Base-by-base conservation (phyloP, 768 basidiomycete genomes). In the Tremella fuciformis region DNA sequence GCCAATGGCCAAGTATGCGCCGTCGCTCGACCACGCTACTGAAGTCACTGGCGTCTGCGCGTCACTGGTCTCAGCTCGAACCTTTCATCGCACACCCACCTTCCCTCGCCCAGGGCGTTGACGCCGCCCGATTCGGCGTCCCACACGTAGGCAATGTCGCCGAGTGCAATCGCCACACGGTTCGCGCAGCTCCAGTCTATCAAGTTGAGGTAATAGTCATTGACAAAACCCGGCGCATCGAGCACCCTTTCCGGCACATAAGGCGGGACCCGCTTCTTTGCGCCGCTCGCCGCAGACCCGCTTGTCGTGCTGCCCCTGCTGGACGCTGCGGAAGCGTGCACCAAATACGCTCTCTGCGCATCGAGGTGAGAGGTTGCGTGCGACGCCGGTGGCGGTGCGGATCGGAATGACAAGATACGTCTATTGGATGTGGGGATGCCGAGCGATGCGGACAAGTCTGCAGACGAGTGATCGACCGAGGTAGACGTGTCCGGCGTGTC, bases 151-250 rank as follows among this genome's bases (percentile, higher is more conserved):
- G 88, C 91, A 49, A 83, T 82, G 42, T 88, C 85, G 46, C 86
- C 88, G 11, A 99, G 83, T 0, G 88, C 94, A 55, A 99, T 93
- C 1, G 88, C 92, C 11, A 99, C 85, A 24, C 86, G 79, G 76
- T 98, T 97, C 64, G 84, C 83, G 41, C 82, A 83, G 37, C 88
- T 88, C 96, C 96, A 99, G 16, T 86, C 83, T 52, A 97, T 76
- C 53, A 99, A 81, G 76, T 98, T 99, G 71, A 99, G 84, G 73
- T 99, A 99, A 76, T 94, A 99, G 76, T 99, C 96, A 65, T 98
- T 91, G 46, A 77, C 71, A 53, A 81, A 74, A 0, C 90, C 90
- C 0, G 92, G 92, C 0, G 94, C 94, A 67, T 98, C 96, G 9
- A 99, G 82, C 8, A 97, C 91, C n/a, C 91, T 84, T 67, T 94